Percentiles rank a stretch among this genome's conserved stretches.
Evolutionary conservation across 768 basidiomycete genomes (phyloP).

Genomic region (Roridomyces roridus): DNA sequence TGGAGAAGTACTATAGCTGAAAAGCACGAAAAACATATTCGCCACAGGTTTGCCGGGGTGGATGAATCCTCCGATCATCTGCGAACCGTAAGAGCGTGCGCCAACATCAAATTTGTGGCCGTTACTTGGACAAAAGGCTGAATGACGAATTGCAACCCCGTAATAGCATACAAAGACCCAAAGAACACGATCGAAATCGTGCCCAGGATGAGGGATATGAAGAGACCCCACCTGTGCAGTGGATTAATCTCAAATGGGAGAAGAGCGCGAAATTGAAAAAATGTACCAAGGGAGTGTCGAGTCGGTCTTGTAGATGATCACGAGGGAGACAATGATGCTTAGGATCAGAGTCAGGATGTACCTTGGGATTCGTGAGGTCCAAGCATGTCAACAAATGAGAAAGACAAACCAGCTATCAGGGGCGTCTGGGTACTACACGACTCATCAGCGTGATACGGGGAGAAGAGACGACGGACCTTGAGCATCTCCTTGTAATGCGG

Average conservation of each 20-base stretch:
- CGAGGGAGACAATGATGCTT: conserved; percentile 48
- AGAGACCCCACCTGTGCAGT: conserved; percentile 52
- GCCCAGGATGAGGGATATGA: conserved; percentile 49
- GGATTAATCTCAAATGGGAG: not conserved
- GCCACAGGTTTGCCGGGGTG: conserved; percentile 69
- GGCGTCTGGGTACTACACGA: conserved; percentile 54
- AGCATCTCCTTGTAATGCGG: conserved; percentile 60
- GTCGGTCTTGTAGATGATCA: conserved; percentile 51
- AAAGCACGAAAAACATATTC: conserved; percentile 69
- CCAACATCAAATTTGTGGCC: no score
- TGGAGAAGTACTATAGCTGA: conserved; percentile 47
- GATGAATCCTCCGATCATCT: conserved; percentile 67
- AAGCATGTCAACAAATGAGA: conserved; percentile 46
- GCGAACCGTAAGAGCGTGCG: conserved; percentile 28
- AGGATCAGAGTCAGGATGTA: conserved; percentile 45
- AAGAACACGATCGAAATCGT: conserved; percentile 54
- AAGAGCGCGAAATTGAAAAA: not conserved
- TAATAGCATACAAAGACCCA: conserved; percentile 51
- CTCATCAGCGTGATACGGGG: not conserved
- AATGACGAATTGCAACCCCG: conserved; percentile 50
- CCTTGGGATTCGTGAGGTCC: no score
- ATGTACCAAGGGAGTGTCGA: conserved; percentile 54
- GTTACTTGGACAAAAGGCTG: conserved; percentile 61
- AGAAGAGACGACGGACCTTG: conserved; percentile 37
- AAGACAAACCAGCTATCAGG: conserved; percentile 60